These are phyloP conservation scores for Thecaphora thlaspeos DNA, from an alignment of 1,284 basidiomycete genomes.

Conservation along the genomic window DNA sequence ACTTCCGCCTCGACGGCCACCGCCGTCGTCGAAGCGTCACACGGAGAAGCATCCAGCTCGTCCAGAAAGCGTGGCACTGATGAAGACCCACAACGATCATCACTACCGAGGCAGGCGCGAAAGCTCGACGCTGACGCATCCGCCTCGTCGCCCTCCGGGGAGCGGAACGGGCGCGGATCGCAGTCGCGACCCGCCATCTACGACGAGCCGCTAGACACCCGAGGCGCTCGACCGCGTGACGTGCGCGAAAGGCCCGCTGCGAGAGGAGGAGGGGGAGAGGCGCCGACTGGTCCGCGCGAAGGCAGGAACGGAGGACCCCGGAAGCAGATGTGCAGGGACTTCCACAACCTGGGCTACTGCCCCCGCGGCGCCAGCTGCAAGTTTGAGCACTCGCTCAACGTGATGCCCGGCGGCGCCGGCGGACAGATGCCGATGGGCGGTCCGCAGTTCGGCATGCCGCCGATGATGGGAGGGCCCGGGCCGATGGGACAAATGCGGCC, in stretches of 20 bases:
- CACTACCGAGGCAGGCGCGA: slow-evolving; percentile 29
- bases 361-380: slow-evolving; percentile 85
- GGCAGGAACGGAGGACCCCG: slow-evolving; percentile 5
- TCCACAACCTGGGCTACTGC: slow-evolving; percentile 68
- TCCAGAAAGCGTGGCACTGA: slow-evolving; percentile 40
- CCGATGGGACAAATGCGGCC: slow-evolving; percentile 26
- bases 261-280: neutral
- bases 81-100: slow-evolving; percentile 19
- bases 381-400: slow-evolving; percentile 68
- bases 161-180: too few species aligned
- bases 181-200: too few species aligned
- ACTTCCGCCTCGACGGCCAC: slow-evolving; percentile 10
- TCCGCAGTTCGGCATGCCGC: slow-evolving; percentile 20
- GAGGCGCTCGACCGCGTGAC: neutral
- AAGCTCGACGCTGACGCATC: slow-evolving; percentile 11
- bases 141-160: too few species aligned
- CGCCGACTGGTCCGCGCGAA: neutral
- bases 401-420: slow-evolving; percentile 16
- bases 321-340: slow-evolving; percentile 52
- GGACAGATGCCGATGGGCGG: slow-evolving; percentile 3
- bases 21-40: slow-evolving; percentile 10
- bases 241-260: neutral
- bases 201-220: too few species aligned
- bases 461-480: slow-evolving; percentile 24
- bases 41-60: slow-evolving; percentile 5